A percentile compares a stretch with the other conserved stretches of the same genome.
Conservation (phyloP, 164 flowering plant species). For the Taxillus chinensis region DNA sequence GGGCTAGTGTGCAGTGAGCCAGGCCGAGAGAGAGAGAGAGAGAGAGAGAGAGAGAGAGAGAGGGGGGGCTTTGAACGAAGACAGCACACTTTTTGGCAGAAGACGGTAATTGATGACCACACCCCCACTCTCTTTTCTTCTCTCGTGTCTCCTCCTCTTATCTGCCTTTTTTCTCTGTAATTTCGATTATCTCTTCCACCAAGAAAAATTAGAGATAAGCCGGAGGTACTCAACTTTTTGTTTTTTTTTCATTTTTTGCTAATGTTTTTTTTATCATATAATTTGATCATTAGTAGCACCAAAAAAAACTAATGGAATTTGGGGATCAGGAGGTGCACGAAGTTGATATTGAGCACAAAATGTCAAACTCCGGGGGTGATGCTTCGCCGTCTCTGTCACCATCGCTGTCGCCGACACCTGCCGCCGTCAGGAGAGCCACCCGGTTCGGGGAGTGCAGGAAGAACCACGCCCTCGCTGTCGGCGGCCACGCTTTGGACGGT, state of each 20-base stretch:
- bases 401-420: not conserved
- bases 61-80: constrained; percentile 6
- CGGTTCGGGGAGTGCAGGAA: constrained; percentile 65
- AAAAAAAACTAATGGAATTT: constrained; percentile 23
- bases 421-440: not conserved
- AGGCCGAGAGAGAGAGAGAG: no score
- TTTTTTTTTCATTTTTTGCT: no score
- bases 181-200: not conserved
- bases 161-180: not conserved
- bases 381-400: constrained; percentile 14
- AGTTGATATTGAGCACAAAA: constrained; percentile 23
- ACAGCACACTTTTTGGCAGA: constrained; percentile 8
- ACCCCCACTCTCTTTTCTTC: constrained; percentile 19
- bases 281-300: not conserved
- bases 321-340: constrained; percentile 41
- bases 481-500: constrained; percentile 71
- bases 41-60: not conserved
- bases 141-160: not conserved
- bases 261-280: not conserved
- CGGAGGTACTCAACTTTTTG: no score
- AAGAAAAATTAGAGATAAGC: not conserved
- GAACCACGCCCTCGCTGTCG: constrained; percentile 67
- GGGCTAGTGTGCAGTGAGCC: no score
- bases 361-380: constrained; percentile 15
- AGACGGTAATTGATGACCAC: constrained; percentile 17